phyloP scores from a whole-genome alignment of 805 yeast species.

The Starmerella sp. region DNA sequence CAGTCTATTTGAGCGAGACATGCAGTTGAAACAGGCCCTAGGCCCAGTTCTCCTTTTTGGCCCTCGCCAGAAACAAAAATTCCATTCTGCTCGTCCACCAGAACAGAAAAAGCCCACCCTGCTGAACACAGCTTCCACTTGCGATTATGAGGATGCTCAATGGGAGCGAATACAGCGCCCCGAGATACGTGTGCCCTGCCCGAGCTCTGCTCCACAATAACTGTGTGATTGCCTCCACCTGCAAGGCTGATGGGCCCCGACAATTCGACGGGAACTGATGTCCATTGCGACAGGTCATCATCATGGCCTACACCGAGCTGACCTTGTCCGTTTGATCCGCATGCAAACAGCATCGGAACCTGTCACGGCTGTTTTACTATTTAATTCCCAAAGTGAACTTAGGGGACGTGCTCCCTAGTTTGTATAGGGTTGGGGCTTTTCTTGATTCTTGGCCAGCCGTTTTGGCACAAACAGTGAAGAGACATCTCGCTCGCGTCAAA shows the following conservation, averaged over 20 bases:
- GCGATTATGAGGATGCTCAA: conserved; percentile 19
- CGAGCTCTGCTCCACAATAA: conserved; percentile 38
- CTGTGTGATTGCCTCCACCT: conserved; percentile 84
- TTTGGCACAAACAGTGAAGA: too few species aligned
- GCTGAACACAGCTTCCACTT: conserved; percentile 44
- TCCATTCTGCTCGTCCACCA: conserved; percentile 34
- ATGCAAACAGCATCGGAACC: conserved; percentile 30
- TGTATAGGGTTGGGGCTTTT: neutral
- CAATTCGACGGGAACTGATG: conserved; percentile 14
- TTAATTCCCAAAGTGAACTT: neutral
- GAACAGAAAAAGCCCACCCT: conserved; percentile 70
- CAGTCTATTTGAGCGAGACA: conserved; percentile 11
- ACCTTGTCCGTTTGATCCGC: conserved; percentile 77
- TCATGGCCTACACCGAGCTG: conserved; percentile 57
- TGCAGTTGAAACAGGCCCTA: conserved; percentile 26
- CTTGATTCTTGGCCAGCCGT: neutral
- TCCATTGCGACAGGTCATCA: conserved; percentile 37
- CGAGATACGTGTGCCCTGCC: conserved; percentile 37
- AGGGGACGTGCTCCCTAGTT: neutral
- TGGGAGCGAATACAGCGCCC: neutral
- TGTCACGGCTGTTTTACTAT: neutral
- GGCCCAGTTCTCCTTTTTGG: conserved; percentile 63
- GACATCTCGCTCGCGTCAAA: too few species aligned
- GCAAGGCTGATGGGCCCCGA: conserved; percentile 29
- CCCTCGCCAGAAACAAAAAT: conserved; percentile 55